These are phyloP conservation scores for Fraxinus pennsylvanica DNA, from an alignment of 257 asterid species.

Conservation along the genomic window DNA sequence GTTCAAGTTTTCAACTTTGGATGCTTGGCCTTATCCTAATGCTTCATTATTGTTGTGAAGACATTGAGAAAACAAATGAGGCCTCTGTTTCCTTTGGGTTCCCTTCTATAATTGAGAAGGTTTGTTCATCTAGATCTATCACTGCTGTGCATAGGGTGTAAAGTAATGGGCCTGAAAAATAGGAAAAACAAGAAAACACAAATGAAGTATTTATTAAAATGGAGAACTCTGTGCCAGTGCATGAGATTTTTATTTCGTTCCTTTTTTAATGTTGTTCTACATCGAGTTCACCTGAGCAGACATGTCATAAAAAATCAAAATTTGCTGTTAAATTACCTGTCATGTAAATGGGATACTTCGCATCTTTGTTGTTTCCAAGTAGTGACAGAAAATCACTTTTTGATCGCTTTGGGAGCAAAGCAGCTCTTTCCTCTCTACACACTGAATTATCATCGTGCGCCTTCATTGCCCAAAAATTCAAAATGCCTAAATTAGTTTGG, in stretches of 20 bases:
- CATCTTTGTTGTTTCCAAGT: slow-evolving; percentile 56
- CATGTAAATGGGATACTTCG: slow-evolving; percentile 74
- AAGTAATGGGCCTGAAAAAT: slow-evolving; percentile 64
- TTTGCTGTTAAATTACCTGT: slow-evolving; percentile 45
- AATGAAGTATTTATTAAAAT: neutral
- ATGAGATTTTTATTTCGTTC: neutral
- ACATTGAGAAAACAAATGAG: slow-evolving; percentile 36
- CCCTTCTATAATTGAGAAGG: slow-evolving; percentile 45
- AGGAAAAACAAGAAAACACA: neutral
- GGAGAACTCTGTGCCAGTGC: neutral
- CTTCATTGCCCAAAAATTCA: slow-evolving; percentile 42
- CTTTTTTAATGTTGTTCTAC: neutral
- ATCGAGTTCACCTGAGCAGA: neutral
- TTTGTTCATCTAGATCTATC: slow-evolving; percentile 44
- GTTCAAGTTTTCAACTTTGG: neutral
- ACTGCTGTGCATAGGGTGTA: slow-evolving; percentile 46
- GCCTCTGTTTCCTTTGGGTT: slow-evolving; percentile 34
- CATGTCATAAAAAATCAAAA: neutral
- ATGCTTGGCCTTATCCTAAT: neutral
- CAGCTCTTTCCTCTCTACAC: slow-evolving; percentile 71
- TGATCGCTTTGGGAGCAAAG: slow-evolving; percentile 56
- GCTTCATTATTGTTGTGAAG: neutral
- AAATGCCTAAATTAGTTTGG: neutral
- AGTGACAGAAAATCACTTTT: slow-evolving; percentile 62
- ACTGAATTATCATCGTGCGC: slow-evolving; percentile 70